Evolutionary conservation across 495 filamentous ascomycete genomes (phyloP).

Genomic region (Podospora appendiculata): DNA sequence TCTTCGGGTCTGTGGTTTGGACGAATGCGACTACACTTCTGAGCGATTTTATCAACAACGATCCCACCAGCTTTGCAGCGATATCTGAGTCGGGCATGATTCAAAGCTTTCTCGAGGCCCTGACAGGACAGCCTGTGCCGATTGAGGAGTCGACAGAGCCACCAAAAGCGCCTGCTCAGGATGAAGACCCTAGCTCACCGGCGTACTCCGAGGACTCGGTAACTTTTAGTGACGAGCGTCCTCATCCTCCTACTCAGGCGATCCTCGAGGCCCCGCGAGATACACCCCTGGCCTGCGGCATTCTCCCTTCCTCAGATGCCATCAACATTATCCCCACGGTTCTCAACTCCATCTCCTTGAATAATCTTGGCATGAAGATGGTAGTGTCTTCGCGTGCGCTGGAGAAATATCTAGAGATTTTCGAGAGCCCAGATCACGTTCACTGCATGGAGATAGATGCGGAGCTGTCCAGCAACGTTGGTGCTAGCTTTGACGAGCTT

Average conservation of each 20-base stretch:
- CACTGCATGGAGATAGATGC: constrained; percentile 68
- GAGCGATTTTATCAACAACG: constrained; percentile 96
- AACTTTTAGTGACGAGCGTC: constrained; percentile 29
- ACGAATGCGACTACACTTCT: constrained; percentile 83
- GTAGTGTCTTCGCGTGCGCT: constrained; percentile 78
- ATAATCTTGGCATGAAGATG: constrained; percentile 78
- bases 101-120: constrained; percentile 69
- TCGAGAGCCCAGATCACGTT: constrained; percentile 85
- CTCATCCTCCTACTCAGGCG: constrained; percentile 35
- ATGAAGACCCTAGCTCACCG: constrained; percentile 28
- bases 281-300: constrained; percentile 56
- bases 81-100: constrained; percentile 91
- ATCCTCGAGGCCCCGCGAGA: constrained; percentile 33
- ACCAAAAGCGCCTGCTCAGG: constrained; percentile 17
- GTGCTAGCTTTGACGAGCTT: constrained; percentile 85
- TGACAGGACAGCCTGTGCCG: constrained; percentile 53
- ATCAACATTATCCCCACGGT: constrained; percentile 79
- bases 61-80: constrained; percentile 93
- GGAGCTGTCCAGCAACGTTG: constrained; percentile 57
- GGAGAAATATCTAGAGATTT: constrained; percentile 84
- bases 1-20: constrained; percentile 91
- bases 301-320: constrained; percentile 76
- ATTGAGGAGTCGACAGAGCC: constrained; percentile 26
- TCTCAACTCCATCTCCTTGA: constrained; percentile 90
- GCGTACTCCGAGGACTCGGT: constrained; percentile 30